Base-by-base conservation (phyloP, 1,139 yeast species). In the Tardiomyces blankii region DNA sequence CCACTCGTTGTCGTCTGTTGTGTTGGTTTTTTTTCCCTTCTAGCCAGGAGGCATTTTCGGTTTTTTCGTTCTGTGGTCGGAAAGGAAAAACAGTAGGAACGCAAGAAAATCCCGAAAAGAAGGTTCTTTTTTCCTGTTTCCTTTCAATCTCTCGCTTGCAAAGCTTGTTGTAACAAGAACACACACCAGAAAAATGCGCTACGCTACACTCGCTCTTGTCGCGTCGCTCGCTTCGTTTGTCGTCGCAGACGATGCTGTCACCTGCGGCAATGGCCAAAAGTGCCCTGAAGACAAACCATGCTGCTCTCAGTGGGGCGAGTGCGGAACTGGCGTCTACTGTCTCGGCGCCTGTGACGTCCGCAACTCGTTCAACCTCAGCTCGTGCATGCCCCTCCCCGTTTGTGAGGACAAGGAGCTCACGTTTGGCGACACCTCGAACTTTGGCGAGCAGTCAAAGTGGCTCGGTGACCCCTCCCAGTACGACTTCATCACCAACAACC, bases 321-420 rank as follows among this genome's bases (percentile, higher is more conserved):
- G 94, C 72, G 94, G 94, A 46, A 72, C 80, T 18, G 94, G 93
- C 1, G 69, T 77, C 3, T 67, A 72, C 57, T 84, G 94, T 68
- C 68, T 83, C 46, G 86, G 85, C 46, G 87, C 89, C 3, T 82
- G 91, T 64, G 83, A 82, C 62, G 74, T 82, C 40, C 68, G 80
- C 56, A 75, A 58, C 56, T 81, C 88, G 0, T 78, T 60, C 62
- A 73, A 73, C 56, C 62, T 73, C 47, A 55, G 72, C 5, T 74
- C 86, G n/a, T 82, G 91, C 63, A 70, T 80, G 73, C 82, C 86
- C 8, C 72, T 80, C 78, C 73, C 75, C 2, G 55, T 66, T 3
- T 70, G 74, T 53, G 59, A 67, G 48, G 42, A 47, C 42, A 44
- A 44, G 13, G 40, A 45, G 25, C 44, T 41, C 47, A 49, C 50